Conservation (phyloP, 225 moss, liverwort and hornwort genomes). For the Thuidium tamariscinum region DNA sequence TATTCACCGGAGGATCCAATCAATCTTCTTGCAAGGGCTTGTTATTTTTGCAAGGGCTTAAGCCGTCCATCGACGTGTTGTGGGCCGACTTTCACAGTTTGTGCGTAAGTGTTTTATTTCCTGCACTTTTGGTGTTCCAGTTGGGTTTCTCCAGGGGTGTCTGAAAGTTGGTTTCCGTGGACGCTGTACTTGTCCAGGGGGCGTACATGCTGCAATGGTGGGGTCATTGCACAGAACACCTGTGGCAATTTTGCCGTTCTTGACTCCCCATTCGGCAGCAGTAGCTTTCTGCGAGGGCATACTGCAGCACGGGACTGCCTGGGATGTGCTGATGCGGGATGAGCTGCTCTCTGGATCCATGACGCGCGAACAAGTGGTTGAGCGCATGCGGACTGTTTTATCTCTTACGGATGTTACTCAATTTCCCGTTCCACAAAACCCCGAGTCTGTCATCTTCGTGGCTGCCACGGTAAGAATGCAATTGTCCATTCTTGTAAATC, state of each 20-base stretch:
- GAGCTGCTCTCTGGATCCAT: constrained; percentile 54
- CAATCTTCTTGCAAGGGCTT: neutral
- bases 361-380: constrained; percentile 78
- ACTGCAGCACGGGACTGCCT: constrained; percentile 86
- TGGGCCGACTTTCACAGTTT: neutral
- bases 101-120: neutral
- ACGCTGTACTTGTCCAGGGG: constrained; percentile 36
- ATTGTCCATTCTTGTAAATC: neutral
- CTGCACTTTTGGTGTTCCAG: neutral
- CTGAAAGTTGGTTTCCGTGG: neutral
- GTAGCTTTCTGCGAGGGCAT: constrained; percentile 98
- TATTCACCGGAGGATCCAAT: neutral
- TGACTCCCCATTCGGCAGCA: constrained; percentile 96
- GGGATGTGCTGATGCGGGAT: constrained; percentile 93
- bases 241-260: constrained; percentile 68
- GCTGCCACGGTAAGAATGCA: constrained; percentile 62
- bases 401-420: constrained; percentile 94
- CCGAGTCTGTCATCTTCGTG: constrained; percentile 80
- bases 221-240: constrained; percentile 83
- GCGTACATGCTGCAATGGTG: constrained; percentile 98
- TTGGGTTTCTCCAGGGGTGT: neutral
- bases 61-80: neutral
- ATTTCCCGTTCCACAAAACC: constrained; percentile 76
- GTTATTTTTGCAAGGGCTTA: neutral
- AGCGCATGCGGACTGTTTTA: constrained; percentile 76